phyloP scores from a whole-genome alignment of 164 flowering plant genomes.

The Annona cherimola region DNA sequence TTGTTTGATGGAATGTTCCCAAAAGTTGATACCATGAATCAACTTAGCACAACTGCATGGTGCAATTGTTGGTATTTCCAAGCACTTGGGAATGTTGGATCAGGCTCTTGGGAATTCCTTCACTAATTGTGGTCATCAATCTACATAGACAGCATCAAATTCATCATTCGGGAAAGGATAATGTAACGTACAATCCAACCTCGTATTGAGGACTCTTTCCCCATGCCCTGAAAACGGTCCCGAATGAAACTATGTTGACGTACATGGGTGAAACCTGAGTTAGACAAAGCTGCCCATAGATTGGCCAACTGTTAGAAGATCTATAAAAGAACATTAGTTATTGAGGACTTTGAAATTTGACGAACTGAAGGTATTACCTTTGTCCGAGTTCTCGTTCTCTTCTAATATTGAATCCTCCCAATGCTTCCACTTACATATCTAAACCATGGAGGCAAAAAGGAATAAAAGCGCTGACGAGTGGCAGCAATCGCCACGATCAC shows the following conservation, averaged over 20 bases:
- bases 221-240: constrained; percentile 60
- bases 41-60: not conserved
- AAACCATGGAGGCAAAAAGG: not conserved
- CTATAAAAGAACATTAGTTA: no score
- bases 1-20: no score
- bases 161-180: not conserved
- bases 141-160: no score
- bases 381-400: constrained; percentile 28
- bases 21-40: no score
- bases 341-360: no score
- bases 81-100: no score
- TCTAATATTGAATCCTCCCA: constrained; percentile 74
- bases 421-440: constrained; percentile 84
- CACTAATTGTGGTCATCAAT: no score
- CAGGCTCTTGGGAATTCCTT: not conserved
- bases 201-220: constrained; percentile 31
- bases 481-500: not conserved
- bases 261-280: no score
- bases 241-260: constrained; percentile 72
- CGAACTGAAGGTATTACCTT: no score
- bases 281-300: no score
- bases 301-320: no score
- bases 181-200: constrained; percentile 66
- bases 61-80: not conserved
- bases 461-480: no score